Percentiles rank a stretch among this genome's conserved stretches.
Evolutionary conservation across 2,329 filamentous ascomycete species (phyloP).

Genomic region (Alternaria metachromatica): DNA sequence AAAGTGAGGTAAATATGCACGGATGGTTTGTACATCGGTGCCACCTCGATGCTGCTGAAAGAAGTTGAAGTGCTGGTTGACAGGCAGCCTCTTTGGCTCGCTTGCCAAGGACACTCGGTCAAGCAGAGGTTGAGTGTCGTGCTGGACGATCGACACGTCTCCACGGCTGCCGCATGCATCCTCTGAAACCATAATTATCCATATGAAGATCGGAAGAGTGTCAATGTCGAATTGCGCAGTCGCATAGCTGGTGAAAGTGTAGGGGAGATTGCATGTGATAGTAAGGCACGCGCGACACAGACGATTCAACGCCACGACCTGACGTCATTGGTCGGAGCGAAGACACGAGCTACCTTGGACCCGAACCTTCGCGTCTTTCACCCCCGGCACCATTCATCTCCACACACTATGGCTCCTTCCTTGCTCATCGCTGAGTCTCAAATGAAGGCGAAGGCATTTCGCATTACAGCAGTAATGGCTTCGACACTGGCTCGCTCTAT

Average conservation of each 20-base stretch:
- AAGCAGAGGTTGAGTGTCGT: not conserved
- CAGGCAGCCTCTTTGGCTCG: not conserved
- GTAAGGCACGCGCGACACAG: not conserved
- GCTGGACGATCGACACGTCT: not conserved
- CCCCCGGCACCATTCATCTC: no score
- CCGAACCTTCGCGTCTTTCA: not conserved
- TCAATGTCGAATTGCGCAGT: not conserved
- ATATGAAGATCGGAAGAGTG: no score
- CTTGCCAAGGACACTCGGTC: not conserved
- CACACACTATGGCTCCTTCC: not conserved
- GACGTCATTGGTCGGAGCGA: not conserved
- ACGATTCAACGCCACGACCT: not conserved
- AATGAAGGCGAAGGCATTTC: not conserved
- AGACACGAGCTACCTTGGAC: not conserved
- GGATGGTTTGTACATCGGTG: not conserved
- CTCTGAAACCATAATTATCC: fast-evolving
- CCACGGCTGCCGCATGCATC: not conserved
- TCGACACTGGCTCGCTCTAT: not conserved
- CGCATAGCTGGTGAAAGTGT: not conserved
- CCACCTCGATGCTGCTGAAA: not conserved
- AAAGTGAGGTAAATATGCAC: not conserved
- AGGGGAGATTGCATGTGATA: not conserved
- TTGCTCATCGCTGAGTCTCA: not conserved
- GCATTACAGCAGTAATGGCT: not conserved
- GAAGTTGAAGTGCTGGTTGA: not conserved